Percentiles rank a stretch among this genome's conserved stretches.
These are phyloP conservation scores for Leccinum truebloodii DNA, from an alignment of 768 basidiomycete genomes.

Conservation along the genomic window DNA sequence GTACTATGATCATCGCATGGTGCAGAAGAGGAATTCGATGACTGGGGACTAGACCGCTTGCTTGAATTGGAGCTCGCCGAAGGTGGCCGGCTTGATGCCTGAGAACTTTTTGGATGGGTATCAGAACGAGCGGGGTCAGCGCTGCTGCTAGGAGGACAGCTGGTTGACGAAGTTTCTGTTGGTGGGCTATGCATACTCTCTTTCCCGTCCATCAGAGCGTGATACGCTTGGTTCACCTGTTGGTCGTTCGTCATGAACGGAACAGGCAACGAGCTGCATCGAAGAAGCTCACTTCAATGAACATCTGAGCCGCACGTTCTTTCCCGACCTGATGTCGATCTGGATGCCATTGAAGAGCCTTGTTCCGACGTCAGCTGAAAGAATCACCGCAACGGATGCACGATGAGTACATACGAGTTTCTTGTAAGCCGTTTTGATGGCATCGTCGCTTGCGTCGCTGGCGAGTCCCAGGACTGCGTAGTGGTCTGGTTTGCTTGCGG, in stretches of 20 bases:
- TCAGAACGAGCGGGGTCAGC: conserved; percentile 25
- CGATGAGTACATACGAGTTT: conserved; percentile 46
- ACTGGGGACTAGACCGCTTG: conserved; percentile 17
- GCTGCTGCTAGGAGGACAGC: conserved; percentile 18
- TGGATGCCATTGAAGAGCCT: conserved; percentile 70
- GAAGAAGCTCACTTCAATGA: conserved; percentile 51
- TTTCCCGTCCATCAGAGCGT: conserved; percentile 47
- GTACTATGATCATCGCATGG: conserved; percentile 15
- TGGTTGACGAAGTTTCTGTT: conserved; percentile 28
- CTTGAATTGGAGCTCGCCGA: conserved; percentile 33
- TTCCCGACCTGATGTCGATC: conserved; percentile 57
- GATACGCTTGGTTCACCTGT: conserved; percentile 60
- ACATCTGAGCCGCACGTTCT: conserved; percentile 53
- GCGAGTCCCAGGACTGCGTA: conserved; percentile 49
- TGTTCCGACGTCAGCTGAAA: conserved; percentile 16
- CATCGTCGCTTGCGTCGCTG: conserved; percentile 47
- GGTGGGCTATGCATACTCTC: conserved; percentile 33
- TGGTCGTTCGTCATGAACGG: neutral
- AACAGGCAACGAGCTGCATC: neutral
- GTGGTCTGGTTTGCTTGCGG: conserved; percentile 28
- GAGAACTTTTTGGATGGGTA: conserved; percentile 23
- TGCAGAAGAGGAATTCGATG: conserved; percentile 13
- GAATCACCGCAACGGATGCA: conserved; percentile 24
- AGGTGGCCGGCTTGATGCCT: conserved; percentile 32
- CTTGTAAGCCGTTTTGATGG: conserved; percentile 62